These are phyloP conservation scores for Loxodes magnus DNA, from an alignment of 73 alveolate species.

Conservation along the genomic window DNA sequence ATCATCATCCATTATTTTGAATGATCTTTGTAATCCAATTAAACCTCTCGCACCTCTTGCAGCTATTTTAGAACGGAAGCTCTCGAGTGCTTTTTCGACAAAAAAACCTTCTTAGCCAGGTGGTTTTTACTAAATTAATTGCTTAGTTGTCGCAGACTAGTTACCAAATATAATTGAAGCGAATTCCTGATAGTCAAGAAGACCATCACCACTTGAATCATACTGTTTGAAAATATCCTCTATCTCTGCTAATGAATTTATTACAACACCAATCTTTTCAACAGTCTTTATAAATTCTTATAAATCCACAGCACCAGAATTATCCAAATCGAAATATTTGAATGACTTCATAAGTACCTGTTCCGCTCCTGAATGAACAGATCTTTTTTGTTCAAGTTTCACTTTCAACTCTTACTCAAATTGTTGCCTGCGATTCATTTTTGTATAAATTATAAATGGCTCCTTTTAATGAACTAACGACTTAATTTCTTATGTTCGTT, in stretches of 20 bases:
- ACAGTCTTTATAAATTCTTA: constrained; percentile 69
- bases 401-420: constrained; percentile 69
- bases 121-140: no score
- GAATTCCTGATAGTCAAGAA: constrained; percentile 52
- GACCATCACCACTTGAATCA: constrained; percentile 46
- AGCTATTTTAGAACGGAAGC: constrained; percentile 30
- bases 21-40: constrained; percentile 45
- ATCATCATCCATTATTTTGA: no score
- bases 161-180: constrained; percentile 33
- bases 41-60: constrained; percentile 59
- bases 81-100: constrained; percentile 21
- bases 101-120: no score
- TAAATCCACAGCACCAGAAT: constrained; percentile 55
- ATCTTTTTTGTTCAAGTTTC: constrained; percentile 60
- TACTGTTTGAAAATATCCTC: constrained; percentile 25
- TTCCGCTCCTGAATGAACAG: constrained; percentile 65
- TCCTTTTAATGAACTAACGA: no score
- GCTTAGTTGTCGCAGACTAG: constrained; percentile 18
- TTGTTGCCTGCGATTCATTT: no score
- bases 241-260: constrained; percentile 7
- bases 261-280: constrained; percentile 67
- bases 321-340: constrained; percentile 84
- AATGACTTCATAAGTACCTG: constrained; percentile 67
- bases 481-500: no score
- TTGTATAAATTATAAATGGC: no score